Evolutionary conservation across 2,329 filamentous ascomycete species (phyloP).

Genomic region (Hirsutella rhossiliensis): DNA sequence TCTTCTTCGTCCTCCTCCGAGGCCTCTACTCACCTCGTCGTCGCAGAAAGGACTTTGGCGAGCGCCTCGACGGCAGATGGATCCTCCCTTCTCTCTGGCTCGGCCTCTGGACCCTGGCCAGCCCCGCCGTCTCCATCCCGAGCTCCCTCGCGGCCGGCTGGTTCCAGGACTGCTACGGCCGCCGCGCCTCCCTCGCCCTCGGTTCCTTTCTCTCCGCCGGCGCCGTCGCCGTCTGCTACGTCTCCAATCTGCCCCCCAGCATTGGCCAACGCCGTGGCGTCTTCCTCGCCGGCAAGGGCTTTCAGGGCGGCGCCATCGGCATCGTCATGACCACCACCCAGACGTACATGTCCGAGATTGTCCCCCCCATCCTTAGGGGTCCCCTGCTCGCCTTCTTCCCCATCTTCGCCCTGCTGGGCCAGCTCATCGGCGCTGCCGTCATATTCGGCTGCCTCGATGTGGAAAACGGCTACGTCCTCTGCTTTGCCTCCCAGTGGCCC

Average conservation of each 20-base stretch:
- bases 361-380: slow-evolving; percentile 31
- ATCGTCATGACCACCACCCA: slow-evolving; percentile 28
- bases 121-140: slow-evolving; percentile 24
- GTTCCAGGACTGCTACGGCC: slow-evolving; percentile 26
- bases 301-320: slow-evolving; percentile 32
- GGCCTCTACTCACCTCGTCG: background rate
- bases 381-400: slow-evolving; percentile 36
- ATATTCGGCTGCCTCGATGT: slow-evolving; percentile 21
- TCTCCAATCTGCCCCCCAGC: slow-evolving; percentile 8
- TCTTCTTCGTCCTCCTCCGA: background rate
- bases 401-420: slow-evolving; percentile 34
- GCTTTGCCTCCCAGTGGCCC: slow-evolving; percentile 31
- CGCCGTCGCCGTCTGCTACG: slow-evolving; percentile 20
- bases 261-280: slow-evolving; percentile 18
- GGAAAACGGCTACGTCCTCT: slow-evolving; percentile 24
- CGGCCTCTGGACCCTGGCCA: slow-evolving; percentile 28
- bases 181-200: slow-evolving; percentile 20
- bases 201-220: slow-evolving; percentile 23
- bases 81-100: slow-evolving; percentile 31
- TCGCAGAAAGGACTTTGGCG: slow-evolving; percentile 20
- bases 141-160: slow-evolving; percentile 24
- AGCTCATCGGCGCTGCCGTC: slow-evolving; percentile 31
- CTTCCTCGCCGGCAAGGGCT: slow-evolving; percentile 32
- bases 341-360: slow-evolving; percentile 39
- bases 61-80: slow-evolving; percentile 13